These are phyloP conservation scores for Purshia tridentata DNA, from an alignment of 306 rosid species.

Conservation along the genomic window DNA sequence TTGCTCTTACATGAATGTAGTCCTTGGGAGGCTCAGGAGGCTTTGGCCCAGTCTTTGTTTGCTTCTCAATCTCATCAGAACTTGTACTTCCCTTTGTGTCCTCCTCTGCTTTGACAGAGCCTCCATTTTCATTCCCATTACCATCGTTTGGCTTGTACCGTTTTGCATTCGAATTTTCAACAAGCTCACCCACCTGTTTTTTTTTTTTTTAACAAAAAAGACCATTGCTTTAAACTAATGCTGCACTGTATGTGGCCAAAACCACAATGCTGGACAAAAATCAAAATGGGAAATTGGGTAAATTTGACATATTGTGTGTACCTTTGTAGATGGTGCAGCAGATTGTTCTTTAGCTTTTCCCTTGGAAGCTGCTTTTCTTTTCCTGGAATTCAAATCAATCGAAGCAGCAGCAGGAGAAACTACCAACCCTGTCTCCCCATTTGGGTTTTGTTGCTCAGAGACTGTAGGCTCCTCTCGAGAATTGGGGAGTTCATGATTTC, in stretches of 20 bases:
- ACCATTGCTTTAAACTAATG: too few relatives aligned
- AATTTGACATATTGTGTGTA: slow-evolving; percentile 23
- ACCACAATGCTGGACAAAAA: background rate
- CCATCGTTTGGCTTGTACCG: slow-evolving; percentile 46
- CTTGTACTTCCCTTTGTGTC: slow-evolving; percentile 41
- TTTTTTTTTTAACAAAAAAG: slow-evolving; percentile 4
- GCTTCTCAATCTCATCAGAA: slow-evolving; percentile 58
- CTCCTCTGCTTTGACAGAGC: slow-evolving; percentile 48
- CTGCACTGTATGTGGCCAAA: too few relatives aligned
- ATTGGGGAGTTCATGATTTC: slow-evolving; percentile 32
- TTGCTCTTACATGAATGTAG: slow-evolving; percentile 96
- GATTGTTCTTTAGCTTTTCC: slow-evolving; percentile 57
- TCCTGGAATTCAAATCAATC: slow-evolving; percentile 51
- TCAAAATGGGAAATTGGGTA: slow-evolving; percentile 2
- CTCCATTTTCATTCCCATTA: slow-evolving; percentile 38
- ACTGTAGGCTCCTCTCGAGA: slow-evolving; percentile 71
- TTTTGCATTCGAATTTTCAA: slow-evolving; percentile 53
- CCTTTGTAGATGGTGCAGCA: slow-evolving; percentile 39
- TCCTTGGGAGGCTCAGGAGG: slow-evolving; percentile 81
- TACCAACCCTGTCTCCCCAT: slow-evolving; percentile 37
- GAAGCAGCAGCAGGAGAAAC: slow-evolving; percentile 23
- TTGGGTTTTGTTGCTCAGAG: slow-evolving; percentile 53
- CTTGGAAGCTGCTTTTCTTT: slow-evolving; percentile 68
- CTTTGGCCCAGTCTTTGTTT: slow-evolving; percentile 50
- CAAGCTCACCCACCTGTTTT: slow-evolving; percentile 47